Percentiles rank a stretch among this genome's conserved stretches.
phyloP scores from a whole-genome alignment of 345 rosid genomes.

The Linum usitatissimum region DNA sequence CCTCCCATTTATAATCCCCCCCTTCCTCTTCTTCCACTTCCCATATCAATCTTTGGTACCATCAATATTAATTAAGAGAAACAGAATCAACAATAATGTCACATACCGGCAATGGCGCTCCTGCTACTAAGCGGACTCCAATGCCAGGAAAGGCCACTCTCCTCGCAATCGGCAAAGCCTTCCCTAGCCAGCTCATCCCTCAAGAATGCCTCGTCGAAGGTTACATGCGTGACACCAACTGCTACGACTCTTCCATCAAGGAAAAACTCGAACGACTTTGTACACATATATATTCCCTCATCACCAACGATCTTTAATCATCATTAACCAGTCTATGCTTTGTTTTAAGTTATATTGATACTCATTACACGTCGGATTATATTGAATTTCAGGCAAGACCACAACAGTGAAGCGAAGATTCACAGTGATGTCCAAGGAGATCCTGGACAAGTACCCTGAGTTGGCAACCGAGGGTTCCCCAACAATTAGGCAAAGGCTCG shows the following conservation, averaged over 20 bases:
- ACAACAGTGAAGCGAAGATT: constrained; percentile 92
- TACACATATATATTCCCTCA: constrained; percentile 18
- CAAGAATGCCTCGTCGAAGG: constrained; percentile 92
- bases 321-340: not conserved
- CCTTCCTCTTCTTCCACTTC: too few species aligned
- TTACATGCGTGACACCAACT: constrained; percentile 77
- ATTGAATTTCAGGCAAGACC: constrained; percentile 55
- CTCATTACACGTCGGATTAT: too few species aligned
- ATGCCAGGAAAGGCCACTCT: constrained; percentile 63
- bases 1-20: too few species aligned
- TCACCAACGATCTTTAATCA: too few species aligned
- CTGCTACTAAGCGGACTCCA: not conserved
- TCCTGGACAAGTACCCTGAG: constrained; percentile 72
- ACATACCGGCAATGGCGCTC: not conserved
- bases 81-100: not conserved
- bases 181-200: constrained; percentile 94
- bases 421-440: constrained; percentile 95
- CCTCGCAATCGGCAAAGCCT: constrained; percentile 82
- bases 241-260: constrained; percentile 85
- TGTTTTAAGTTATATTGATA: not conserved
- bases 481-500: constrained; percentile 69
- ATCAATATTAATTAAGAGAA: too few species aligned
- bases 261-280: constrained; percentile 81
- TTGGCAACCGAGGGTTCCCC: constrained; percentile 71
- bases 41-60: too few species aligned